Conservation (phyloP, 345 rosid genomes). For the Rhizophora apiculata region DNA sequence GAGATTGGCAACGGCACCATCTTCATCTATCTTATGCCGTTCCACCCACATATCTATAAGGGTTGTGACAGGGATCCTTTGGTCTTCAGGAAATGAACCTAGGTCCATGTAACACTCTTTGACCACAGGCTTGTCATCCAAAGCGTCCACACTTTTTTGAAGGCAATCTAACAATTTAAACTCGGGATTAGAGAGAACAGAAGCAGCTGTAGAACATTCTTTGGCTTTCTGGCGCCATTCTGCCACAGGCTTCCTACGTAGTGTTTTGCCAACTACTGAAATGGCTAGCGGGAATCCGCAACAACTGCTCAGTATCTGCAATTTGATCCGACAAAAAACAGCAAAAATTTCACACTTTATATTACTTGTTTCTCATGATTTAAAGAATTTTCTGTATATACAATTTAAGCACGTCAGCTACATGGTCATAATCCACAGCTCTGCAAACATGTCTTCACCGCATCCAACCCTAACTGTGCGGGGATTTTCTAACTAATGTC, state of each 20-base stretch:
- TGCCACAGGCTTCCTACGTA: conserved; percentile 13
- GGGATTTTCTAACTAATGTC: neutral
- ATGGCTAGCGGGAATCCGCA: conserved; percentile 28
- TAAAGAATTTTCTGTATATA: neutral
- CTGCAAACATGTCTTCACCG: no score
- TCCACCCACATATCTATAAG: conserved; percentile 24
- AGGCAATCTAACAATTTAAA: conserved; percentile 19
- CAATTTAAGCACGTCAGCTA: neutral
- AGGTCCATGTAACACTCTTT: conserved; percentile 32
- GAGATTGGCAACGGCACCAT: conserved; percentile 11
- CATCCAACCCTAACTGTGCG: no score
- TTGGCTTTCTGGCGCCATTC: conserved; percentile 18
- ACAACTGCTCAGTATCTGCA: conserved; percentile 24
- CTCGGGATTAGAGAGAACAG: conserved; percentile 10
- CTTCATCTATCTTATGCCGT: conserved; percentile 19
- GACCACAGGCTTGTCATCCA: conserved; percentile 6
- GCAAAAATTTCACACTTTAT: neutral
- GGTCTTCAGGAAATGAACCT: conserved; percentile 29
- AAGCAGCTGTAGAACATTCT: conserved; percentile 15
- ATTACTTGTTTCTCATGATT: neutral
- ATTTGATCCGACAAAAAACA: neutral
- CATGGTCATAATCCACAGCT: no score
- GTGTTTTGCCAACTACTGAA: conserved; percentile 22
- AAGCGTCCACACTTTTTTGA: conserved; percentile 25
- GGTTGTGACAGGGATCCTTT: conserved; percentile 17